Evolutionary conservation across 2,329 filamentous ascomycete species (phyloP).

Genomic region (Stachybotrys chartarum): DNA sequence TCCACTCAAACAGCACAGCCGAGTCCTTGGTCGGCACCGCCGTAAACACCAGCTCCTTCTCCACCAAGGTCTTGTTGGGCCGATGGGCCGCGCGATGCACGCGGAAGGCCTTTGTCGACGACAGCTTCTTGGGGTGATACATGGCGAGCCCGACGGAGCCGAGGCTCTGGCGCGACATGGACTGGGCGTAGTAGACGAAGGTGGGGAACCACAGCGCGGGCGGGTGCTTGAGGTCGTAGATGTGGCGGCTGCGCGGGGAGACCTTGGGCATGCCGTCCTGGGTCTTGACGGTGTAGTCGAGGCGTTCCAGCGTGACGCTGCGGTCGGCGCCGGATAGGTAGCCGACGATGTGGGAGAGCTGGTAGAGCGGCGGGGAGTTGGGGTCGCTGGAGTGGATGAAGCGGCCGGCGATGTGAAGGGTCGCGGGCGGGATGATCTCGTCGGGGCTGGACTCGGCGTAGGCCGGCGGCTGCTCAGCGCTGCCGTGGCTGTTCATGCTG

Average conservation of each 20-base stretch:
- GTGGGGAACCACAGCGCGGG: constrained; percentile 15
- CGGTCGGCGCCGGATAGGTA: constrained; percentile 23
- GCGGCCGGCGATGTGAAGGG: constrained; percentile 23
- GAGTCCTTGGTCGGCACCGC: constrained; percentile 15
- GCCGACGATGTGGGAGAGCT: constrained; percentile 25
- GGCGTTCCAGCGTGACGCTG: constrained; percentile 20
- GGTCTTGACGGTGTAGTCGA: constrained; percentile 20
- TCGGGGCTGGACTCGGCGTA: constrained; percentile 3
- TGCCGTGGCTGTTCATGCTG: neutral
- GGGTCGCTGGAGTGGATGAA: constrained; percentile 23
- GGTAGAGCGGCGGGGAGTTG: constrained; percentile 22
- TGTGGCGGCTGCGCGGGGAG: constrained; percentile 19
- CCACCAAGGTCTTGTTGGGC: constrained; percentile 13
- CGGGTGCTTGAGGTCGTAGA: constrained; percentile 27
- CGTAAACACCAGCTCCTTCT: constrained; percentile 18
- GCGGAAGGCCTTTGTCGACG: constrained; percentile 15
- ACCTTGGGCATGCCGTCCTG: constrained; percentile 14
- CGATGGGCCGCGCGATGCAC: constrained; percentile 20
- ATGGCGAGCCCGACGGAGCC: constrained; percentile 20
- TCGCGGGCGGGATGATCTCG: constrained; percentile 19
- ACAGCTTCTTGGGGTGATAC: constrained; percentile 14
- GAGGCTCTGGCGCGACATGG: constrained; percentile 17
- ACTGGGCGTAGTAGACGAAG: constrained; percentile 25
- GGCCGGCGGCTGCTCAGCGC: neutral
- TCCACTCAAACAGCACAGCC: constrained; percentile 24